Evolutionary conservation across 257 asterid genomes (phyloP).

Genomic region (Solanum acaule): DNA sequence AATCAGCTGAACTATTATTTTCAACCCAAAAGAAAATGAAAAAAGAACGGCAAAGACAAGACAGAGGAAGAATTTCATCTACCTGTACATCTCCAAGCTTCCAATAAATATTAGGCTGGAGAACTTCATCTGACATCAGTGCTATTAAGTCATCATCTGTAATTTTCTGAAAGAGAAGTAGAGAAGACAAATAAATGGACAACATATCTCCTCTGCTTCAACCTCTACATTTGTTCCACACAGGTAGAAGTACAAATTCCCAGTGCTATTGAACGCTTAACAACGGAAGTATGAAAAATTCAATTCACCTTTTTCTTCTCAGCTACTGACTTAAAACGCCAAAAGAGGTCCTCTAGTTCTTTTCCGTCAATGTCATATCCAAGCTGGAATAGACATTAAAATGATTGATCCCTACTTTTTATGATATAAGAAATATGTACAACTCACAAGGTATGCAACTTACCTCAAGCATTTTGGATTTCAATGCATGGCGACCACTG

Average conservation of each 20-base stretch:
- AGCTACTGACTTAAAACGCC: slow-evolving; percentile 87
- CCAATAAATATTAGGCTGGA: slow-evolving; percentile 81
- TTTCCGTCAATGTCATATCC: slow-evolving; percentile 81
- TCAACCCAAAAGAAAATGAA: background rate
- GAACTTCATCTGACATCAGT: slow-evolving; percentile 73
- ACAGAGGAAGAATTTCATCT: background rate
- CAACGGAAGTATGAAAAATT: background rate
- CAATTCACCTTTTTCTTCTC: slow-evolving; percentile 76
- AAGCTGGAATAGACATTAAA: slow-evolving; percentile 43
- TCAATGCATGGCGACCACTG: slow-evolving; percentile 98
- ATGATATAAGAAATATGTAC: background rate
- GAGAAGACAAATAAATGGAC: background rate
- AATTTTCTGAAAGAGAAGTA: slow-evolving; percentile 35
- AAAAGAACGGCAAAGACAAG: background rate
- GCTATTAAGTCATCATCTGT: slow-evolving; percentile 80
- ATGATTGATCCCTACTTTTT: background rate
- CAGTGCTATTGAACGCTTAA: background rate
- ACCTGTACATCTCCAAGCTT: slow-evolving; percentile 77
- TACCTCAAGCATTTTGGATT: slow-evolving; percentile 86
- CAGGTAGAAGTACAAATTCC: background rate
- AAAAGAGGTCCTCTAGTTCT: slow-evolving; percentile 78
- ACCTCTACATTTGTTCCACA: background rate
- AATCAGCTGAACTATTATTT: background rate
- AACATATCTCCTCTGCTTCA: background rate
- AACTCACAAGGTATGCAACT: background rate